Conservation (phyloP, 2,329 filamentous ascomycete genomes). For the Fusarium cicatricum region DNA sequence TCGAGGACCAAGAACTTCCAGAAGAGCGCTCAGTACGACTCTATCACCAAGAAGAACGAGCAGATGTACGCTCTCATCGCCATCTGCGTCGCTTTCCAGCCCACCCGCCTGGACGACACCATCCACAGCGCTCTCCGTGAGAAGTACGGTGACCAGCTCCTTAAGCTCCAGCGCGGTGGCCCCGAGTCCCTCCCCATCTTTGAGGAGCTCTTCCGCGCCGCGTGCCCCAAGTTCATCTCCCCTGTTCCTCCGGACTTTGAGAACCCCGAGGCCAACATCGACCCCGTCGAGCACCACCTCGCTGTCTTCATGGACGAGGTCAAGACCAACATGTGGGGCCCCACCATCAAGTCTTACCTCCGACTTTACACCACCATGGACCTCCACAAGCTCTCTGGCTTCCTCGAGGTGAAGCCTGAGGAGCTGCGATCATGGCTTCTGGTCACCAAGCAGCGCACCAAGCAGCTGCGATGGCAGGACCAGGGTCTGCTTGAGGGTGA, state of each 20-base stretch:
- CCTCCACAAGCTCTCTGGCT: conserved; percentile 95
- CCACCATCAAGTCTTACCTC: conserved; percentile 97
- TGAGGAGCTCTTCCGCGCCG: conserved; percentile 95
- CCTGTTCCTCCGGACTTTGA: conserved; percentile 98
- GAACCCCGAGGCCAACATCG: conserved; percentile 93
- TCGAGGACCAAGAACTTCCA: conserved; percentile 99
- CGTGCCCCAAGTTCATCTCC: conserved; percentile 99
- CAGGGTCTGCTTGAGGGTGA: conserved; percentile 92
- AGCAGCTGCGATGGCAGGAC: conserved; percentile 92
- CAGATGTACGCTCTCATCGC: conserved; percentile 99
- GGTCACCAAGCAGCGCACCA: conserved; percentile 98
- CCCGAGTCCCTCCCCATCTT: conserved; percentile 96
- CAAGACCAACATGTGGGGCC: conserved; percentile 98
- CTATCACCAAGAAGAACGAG: conserved; percentile 99
- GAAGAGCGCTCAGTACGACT: conserved; percentile 98
- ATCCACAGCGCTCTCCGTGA: conserved; percentile 97
- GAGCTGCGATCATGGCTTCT: conserved; percentile 92
- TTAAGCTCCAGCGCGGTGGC: conserved; percentile 94
- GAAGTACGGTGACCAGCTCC: conserved; percentile 99
- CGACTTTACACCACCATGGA: conserved; percentile 99
- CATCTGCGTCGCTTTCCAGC: conserved; percentile 98
- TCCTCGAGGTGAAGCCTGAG: conserved; percentile 96
- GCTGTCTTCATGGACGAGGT: conserved; percentile 99
- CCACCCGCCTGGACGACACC: conserved; percentile 95
- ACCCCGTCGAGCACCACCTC: conserved; percentile 97